Percentiles rank a stretch among this genome's conserved stretches.
These are phyloP conservation scores for Mycena olivaceomarginata DNA, from an alignment of 768 basidiomycete species.

Conservation along the genomic window DNA sequence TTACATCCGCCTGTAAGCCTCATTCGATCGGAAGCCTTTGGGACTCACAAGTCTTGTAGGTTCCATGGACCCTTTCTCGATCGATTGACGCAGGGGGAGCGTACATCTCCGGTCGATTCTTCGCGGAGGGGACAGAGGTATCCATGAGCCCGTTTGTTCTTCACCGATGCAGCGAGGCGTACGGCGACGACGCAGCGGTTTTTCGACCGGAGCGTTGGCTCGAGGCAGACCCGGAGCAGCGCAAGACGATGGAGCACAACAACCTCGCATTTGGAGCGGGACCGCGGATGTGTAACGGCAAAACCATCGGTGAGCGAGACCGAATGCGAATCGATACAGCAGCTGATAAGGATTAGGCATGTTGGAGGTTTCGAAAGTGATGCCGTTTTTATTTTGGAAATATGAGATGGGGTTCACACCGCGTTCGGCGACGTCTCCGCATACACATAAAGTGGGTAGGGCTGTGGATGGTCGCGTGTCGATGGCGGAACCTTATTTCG, in stretches of 20 bases:
- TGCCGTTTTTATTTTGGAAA: slow-evolving; percentile 25
- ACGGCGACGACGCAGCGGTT: slow-evolving; percentile 21
- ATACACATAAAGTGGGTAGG: slow-evolving; percentile 8
- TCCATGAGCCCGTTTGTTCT: slow-evolving; percentile 40
- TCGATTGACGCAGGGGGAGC: slow-evolving; percentile 4
- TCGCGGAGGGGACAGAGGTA: slow-evolving; percentile 28
- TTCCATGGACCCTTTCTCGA: slow-evolving; percentile 34
- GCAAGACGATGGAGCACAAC: slow-evolving; percentile 29
- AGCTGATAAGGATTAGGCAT: slow-evolving; percentile 6
- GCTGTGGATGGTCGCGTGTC: slow-evolving; percentile 27
- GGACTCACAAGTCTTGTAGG: background rate
- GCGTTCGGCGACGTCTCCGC: slow-evolving; percentile 28
- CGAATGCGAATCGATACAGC: background rate
- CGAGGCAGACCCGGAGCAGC: slow-evolving; percentile 24
- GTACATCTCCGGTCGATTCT: slow-evolving; percentile 10
- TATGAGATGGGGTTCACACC: slow-evolving; percentile 29
- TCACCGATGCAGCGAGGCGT: slow-evolving; percentile 21
- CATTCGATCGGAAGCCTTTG: too few species aligned
- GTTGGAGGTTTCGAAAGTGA: slow-evolving; percentile 32
- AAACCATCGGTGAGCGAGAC: slow-evolving; percentile 18
- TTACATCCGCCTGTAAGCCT: slow-evolving; percentile 27
- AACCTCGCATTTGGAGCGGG: slow-evolving; percentile 34
- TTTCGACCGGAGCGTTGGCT: slow-evolving; percentile 37
- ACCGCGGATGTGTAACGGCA: slow-evolving; percentile 31
- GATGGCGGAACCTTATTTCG: slow-evolving; percentile 18